These are phyloP conservation scores for Avena sativa DNA, from an alignment of 176 grass and related monocot species.

Conservation along the genomic window DNA sequence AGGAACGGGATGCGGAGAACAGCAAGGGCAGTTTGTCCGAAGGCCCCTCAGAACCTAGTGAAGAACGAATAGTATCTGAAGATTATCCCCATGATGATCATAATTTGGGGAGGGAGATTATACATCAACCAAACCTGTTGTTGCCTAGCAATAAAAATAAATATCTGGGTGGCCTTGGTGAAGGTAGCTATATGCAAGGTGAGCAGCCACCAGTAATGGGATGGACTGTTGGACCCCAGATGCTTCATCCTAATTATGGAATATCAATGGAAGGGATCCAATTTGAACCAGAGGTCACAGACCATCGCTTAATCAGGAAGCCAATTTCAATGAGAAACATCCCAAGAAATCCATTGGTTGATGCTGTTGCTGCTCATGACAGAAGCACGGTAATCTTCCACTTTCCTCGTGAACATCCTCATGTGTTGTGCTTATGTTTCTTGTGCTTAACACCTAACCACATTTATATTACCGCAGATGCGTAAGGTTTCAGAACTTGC, in stretches of 20 bases:
- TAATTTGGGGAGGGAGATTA: constrained; percentile 45
- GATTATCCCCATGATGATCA: constrained; percentile 35
- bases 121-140: neutral
- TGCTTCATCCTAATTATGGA: constrained; percentile 77
- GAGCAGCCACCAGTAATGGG: constrained; percentile 54
- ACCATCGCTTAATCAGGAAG: constrained; percentile 58
- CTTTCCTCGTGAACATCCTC: neutral
- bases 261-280: constrained; percentile 57
- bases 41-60: neutral
- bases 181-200: constrained; percentile 32
- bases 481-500: constrained; percentile 84
- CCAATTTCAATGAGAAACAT: constrained; percentile 75
- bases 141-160: constrained; percentile 34
- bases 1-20: constrained; percentile 5
- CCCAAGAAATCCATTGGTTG: constrained; percentile 91
- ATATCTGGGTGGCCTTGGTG: constrained; percentile 20
- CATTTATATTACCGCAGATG: constrained; percentile 67
- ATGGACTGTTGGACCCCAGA: constrained; percentile 66
- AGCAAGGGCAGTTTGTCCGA: neutral
- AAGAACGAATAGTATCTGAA: constrained; percentile 44
- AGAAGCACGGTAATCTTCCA: constrained; percentile 77
- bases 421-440: constrained; percentile 8
- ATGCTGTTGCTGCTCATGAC: constrained; percentile 94
- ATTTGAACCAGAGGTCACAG: constrained; percentile 48
- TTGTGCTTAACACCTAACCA: constrained; percentile 37